phyloP scores from a whole-genome alignment of 192 early-diverging fungal genomes.

The Backusella psychrophila region DNA sequence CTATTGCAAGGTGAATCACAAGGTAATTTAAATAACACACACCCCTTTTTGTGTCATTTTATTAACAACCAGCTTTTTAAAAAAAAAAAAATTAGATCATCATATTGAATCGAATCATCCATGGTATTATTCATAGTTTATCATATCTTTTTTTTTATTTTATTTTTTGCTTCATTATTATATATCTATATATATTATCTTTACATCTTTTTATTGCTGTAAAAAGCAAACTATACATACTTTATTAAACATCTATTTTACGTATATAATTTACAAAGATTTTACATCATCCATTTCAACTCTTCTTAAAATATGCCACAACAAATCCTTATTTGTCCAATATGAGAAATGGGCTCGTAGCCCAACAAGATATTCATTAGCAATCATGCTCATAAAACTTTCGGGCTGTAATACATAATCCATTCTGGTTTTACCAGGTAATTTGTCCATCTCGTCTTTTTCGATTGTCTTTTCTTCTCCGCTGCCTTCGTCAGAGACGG shows the following conservation, averaged over 20 bases:
- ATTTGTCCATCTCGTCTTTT: conserved; percentile 10
- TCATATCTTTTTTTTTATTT: neutral
- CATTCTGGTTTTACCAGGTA: conserved; percentile 31
- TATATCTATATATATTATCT: neutral
- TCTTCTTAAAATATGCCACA: conserved; percentile 38
- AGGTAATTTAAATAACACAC: neutral
- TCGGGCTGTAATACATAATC: conserved; percentile 54
- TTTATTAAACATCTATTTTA: neutral
- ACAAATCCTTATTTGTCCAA: conserved; percentile 51
- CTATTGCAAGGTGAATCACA: neutral
- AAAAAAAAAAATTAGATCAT: conserved; percentile 1
- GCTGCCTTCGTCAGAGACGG: neutral
- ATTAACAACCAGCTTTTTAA: neutral
- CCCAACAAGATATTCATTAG: conserved; percentile 54
- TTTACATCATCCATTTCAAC: conserved; percentile 23
- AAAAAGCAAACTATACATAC: neutral
- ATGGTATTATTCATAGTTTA: neutral
- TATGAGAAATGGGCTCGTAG: conserved; percentile 55
- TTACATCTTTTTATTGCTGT: neutral
- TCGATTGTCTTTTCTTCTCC: neutral
- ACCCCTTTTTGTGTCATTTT: neutral
- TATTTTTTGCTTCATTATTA: neutral
- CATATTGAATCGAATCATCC: neutral
- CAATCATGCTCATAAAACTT: conserved; percentile 48
- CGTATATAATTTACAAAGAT: neutral